Evolutionary conservation across 2,329 filamentous ascomycete species (phyloP), one percentile per base, ranked within the genome.

Genomic region (Penicillium capsulatum): DNA sequence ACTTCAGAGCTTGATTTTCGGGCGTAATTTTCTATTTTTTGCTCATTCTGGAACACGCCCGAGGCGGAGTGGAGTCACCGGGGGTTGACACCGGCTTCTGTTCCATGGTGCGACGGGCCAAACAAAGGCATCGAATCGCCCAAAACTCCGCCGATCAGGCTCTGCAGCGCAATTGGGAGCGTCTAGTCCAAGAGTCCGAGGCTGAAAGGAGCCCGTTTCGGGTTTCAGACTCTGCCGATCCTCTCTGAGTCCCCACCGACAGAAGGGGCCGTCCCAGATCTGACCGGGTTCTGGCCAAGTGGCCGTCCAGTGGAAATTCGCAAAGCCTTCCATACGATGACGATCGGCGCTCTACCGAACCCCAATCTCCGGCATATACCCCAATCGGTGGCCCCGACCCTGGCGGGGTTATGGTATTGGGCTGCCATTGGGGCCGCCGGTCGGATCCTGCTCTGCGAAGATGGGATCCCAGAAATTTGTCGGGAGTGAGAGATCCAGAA

Each of bases 391-490:
- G 8, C 11, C 13, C 35, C 35, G 35, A 28, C 35, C n/a, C 35
- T 31, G 24, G 27, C 24, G 15, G 16, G 22, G 34, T 22, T 22
- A 22, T 22, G 5, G 5, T 5, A 9, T 22, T 22, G 9, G 19
- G 9, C 19, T 22, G 19, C 19, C 5, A 9, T 22, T 22, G 9
- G 19, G 9, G 5, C 9, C 5, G 5, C 5, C 19, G 5, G 19
- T 22, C 19, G 19, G 9, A 31, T 40, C 33, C 28, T 41, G 39
- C 22, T 44, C 45, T 17, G 45, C 44, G 45, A 63, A 63, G n/a
- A 64, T 48, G 11, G 60, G 59, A 41, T 65, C 61, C 61, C 60
- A 64, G 33, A 63, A 63, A 33, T 63, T 61, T 9, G 59, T 63
- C 4, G 61, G 61, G 11, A 63, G 43, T 3, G 61, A 64, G 5